Evolutionary conservation across 176 grass and related monocot species (phyloP), one percentile per base, ranked within the genome.

Genomic region (Chrysopogon serrulatus): DNA sequence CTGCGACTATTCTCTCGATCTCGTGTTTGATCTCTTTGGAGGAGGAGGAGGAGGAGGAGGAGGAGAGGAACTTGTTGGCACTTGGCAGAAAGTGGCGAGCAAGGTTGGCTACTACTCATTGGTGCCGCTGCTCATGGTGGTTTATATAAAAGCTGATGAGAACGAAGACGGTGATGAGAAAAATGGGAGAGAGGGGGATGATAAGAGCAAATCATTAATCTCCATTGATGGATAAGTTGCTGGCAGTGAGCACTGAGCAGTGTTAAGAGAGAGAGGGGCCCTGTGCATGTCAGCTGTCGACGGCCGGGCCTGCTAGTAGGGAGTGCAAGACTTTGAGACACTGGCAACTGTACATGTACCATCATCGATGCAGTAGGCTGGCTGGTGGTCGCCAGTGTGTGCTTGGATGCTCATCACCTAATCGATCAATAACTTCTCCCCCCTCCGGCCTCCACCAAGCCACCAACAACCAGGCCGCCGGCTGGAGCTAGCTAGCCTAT

Each of bases 131-230:
- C 88, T 73, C 83, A 12, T 83, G 68, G 63, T 82, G 72, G 66
- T 56, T 91, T 91, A 88, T 88, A 91, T 88, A 91, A 88, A 87
- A 87, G 63, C 10, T 41, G 76, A 57, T 60, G 30, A 47, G 77
- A 35, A 30, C 30, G 68, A 35, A 21, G 70, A n/a, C 14, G 54
- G 63, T 27, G 59, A 4, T 5, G 28, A 19, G 34, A 10, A 26
- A 48, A 19, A 30, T 33, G 64, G 26, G 76, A 68, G 74, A 24
- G 45, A 67, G 82, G 68, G 70, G 73, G 60, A 48, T 73, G 84
- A 78, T 85, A 85, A 88, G 86, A 73, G 72, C 82, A 90, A 87
- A 84, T 87, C 84, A 87, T 90, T 87, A 69, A 88, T 91, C 77
- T 85, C 77, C 80, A 77, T 82, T 88, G 56, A 85, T 85, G 86